Percentiles rank a stretch among this genome's conserved stretches.
phyloP scores from a whole-genome alignment of 805 yeast species.

The Barnettozyma wickerhamii region DNA sequence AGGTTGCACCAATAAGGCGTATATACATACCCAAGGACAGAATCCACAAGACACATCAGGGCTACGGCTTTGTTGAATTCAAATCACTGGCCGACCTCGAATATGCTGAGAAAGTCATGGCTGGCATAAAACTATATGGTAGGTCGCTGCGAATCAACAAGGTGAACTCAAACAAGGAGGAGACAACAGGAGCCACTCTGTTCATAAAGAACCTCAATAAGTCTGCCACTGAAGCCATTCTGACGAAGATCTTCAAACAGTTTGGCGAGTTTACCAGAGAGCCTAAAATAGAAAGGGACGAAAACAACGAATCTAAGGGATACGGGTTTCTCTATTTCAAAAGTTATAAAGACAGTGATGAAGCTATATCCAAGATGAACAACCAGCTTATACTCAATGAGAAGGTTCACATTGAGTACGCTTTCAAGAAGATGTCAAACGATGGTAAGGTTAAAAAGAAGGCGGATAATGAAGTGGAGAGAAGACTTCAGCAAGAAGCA shows the following conservation, averaged over 20 bases:
- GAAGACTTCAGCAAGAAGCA: slow-evolving; percentile 65
- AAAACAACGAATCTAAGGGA: slow-evolving; percentile 48
- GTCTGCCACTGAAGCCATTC: slow-evolving; percentile 54
- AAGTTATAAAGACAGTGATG: slow-evolving; percentile 64
- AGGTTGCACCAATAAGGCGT: slow-evolving; percentile 72
- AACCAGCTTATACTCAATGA: slow-evolving; percentile 66
- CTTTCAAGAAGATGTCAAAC: slow-evolving; percentile 40
- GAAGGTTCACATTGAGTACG: slow-evolving; percentile 59
- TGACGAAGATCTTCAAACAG: slow-evolving; percentile 47
- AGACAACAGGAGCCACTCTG: slow-evolving; percentile 51
- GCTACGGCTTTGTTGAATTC: slow-evolving; percentile 85
- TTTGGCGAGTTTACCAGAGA: slow-evolving; percentile 60
- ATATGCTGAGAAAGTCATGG: slow-evolving; percentile 58
- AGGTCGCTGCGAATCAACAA: slow-evolving; percentile 55
- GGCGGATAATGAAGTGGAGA: slow-evolving; percentile 80
- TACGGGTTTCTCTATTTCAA: slow-evolving; percentile 64
- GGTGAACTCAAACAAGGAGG: slow-evolving; percentile 31
- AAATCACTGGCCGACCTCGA: slow-evolving; percentile 55
- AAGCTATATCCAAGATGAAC: slow-evolving; percentile 64
- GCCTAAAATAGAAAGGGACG: slow-evolving; percentile 49
- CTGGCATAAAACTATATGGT: slow-evolving; percentile 59
- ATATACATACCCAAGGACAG: slow-evolving; percentile 80
- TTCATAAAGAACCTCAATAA: slow-evolving; percentile 67
- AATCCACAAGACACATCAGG: slow-evolving; percentile 66
- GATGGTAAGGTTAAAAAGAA: slow-evolving; percentile 32